These are phyloP conservation scores for Penicillium brasilianum DNA, from an alignment of 2,329 filamentous ascomycete genomes.

Conservation along the genomic window DNA sequence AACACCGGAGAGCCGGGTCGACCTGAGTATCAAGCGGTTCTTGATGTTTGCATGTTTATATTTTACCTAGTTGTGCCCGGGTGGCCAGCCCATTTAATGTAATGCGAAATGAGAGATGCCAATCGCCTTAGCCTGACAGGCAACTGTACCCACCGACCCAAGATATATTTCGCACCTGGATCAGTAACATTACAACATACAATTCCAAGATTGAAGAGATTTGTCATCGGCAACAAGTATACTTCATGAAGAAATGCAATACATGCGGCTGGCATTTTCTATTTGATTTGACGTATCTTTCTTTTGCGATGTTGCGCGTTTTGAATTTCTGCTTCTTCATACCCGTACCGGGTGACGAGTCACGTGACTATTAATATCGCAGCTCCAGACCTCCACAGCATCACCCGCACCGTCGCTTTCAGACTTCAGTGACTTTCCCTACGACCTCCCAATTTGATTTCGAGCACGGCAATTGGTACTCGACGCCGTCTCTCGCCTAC, in stretches of 20 bases:
- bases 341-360: neutral
- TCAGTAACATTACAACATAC: neutral
- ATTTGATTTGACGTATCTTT: too few relatives aligned
- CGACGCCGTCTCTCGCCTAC: neutral
- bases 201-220: neutral
- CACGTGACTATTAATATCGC: slow-evolving; percentile 11
- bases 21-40: slow-evolving; percentile 1
- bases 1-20: slow-evolving; percentile 5
- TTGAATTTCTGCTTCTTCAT: too few relatives aligned
- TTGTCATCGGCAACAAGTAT: neutral
- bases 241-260: neutral
- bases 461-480: neutral
- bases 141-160: neutral
- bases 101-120: slow-evolving; percentile 22
- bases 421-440: neutral
- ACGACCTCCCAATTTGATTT: neutral
- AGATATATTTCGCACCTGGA: neutral
- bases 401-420: neutral
- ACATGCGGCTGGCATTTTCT: neutral
- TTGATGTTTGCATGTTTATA: slow-evolving; percentile 13
- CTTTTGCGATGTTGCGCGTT: too few relatives aligned
- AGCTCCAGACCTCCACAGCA: slow-evolving; percentile 8
- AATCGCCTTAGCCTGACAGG: neutral
- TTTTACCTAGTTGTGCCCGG: slow-evolving; percentile 17
- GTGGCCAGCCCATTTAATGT: slow-evolving; percentile 19